A percentile compares a stretch with the other conserved stretches of the same genome.
Evolutionary conservation across 2,329 filamentous ascomycete genomes (phyloP).

Genomic region (Trichoderma koningiopsis): DNA sequence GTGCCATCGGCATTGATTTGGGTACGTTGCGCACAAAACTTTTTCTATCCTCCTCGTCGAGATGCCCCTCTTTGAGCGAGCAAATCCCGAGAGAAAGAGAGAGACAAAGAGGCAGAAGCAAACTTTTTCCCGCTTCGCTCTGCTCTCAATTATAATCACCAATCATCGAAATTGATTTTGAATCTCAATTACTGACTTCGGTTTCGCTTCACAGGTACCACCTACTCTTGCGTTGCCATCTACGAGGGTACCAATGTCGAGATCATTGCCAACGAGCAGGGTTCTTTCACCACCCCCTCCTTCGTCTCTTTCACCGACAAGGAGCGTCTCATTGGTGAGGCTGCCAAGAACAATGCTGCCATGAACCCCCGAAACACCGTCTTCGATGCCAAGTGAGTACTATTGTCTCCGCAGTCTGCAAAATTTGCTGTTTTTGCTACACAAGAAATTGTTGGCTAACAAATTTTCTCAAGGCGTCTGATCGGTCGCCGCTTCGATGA

Average conservation of each 20-base stretch:
- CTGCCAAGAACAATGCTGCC: constrained; percentile 99
- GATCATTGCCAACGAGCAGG: constrained; percentile 99
- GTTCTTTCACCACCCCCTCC: constrained; percentile 96
- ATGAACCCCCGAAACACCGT: constrained; percentile 99
- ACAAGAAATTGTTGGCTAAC: constrained; percentile 26
- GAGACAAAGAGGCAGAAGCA: background rate
- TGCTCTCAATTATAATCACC: background rate
- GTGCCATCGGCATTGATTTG: constrained; percentile 99
- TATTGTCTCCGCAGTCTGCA: background rate
- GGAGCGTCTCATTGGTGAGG: constrained; percentile 99
- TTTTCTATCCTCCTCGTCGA: constrained; percentile 16
- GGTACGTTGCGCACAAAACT: constrained; percentile 59
- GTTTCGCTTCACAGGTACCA: constrained; percentile 70
- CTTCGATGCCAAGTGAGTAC: constrained; percentile 95
- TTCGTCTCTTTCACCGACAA: constrained; percentile 99
- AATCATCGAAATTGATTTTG: background rate
- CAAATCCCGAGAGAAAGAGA: background rate
- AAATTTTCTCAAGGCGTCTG: constrained; percentile 68
- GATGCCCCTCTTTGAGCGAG: constrained; percentile 18
- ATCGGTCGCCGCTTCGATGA: constrained; percentile 96
- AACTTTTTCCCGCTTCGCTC: background rate
- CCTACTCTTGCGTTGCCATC: constrained; percentile 99
- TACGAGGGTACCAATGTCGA: constrained; percentile 99
- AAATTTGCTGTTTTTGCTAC: background rate
- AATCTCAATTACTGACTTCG: constrained; percentile 16